Percentiles rank a stretch among this genome's conserved stretches.
These are phyloP conservation scores for Ustilago trichophora DNA, from an alignment of 1,284 basidiomycete species.

Conservation along the genomic window DNA sequence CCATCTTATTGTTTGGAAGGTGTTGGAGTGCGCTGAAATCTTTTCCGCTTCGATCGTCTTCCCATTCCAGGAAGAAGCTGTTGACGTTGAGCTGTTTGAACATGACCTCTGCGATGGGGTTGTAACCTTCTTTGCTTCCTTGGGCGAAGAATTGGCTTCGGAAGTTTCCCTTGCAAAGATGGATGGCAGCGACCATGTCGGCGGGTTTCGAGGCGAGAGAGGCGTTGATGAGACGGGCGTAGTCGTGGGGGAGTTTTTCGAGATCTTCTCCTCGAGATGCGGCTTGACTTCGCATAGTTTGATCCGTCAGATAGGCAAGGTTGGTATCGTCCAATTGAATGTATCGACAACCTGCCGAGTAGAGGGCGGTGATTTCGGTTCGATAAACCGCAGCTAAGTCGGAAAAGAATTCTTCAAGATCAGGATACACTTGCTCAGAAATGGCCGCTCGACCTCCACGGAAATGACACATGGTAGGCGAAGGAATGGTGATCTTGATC, in stretches of 20 bases:
- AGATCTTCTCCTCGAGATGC: conserved; percentile 45
- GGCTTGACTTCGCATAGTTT: conserved; percentile 41
- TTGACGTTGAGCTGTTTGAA: conserved; percentile 80
- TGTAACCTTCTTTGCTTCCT: conserved; percentile 78
- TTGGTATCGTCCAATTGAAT: conserved; percentile 74
- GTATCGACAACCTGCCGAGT: conserved; percentile 76
- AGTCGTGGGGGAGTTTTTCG: conserved; percentile 36
- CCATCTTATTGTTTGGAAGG: conserved; percentile 75
- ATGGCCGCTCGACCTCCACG: conserved; percentile 51
- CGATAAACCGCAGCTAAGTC: conserved; percentile 78
- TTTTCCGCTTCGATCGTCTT: conserved; percentile 78
- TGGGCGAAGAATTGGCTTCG: conserved; percentile 64
- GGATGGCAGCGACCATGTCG: conserved; percentile 77
- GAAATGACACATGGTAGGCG: conserved; percentile 69
- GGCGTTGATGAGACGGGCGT: conserved; percentile 67
- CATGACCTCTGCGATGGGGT: conserved; percentile 74
- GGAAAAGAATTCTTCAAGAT: conserved; percentile 78
- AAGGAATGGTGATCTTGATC: conserved; percentile 79
- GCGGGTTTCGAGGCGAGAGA: conserved; percentile 72
- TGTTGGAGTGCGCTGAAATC: conserved; percentile 66
- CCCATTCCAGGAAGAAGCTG: conserved; percentile 79
- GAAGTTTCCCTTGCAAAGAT: conserved; percentile 83
- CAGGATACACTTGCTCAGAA: conserved; percentile 71
- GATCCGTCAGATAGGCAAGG: conserved; percentile 65
- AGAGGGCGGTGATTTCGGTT: conserved; percentile 77